Base-by-base conservation (phyloP, 192 early-diverging fungal species). In the Funneliformis mosseae region DNA sequence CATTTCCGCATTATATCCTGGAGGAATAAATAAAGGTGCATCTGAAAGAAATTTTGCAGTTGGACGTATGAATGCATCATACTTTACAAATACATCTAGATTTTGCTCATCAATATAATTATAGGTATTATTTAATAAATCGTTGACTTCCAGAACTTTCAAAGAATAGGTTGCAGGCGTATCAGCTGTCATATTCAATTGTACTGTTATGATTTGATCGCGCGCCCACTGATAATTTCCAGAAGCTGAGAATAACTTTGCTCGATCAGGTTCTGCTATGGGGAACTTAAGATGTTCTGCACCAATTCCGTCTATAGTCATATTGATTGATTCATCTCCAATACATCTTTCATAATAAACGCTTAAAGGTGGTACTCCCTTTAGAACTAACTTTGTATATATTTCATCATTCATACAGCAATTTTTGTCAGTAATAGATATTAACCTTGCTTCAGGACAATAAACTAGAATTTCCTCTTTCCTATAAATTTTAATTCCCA, bases 351-450 rank as follows among this genome's bases (percentile, higher is more conserved):
- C 75, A 77, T 85, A 85, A 12, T 79, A 64, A 0, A 88, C 80
- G 46, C 66, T 84, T 5, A 88, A 82, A 21, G 87, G 87, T 12
- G 87, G 87, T 3, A 88, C 83, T 75, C 87, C 87, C 10, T 75
- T 23, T 5, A 88, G 73, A 3, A 80, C 39, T 39, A 88, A 60
- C 10, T 83, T 61, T 4, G 84, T 45, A 23, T 72, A 38, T 33
- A 81, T 69, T 11, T 84, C 74, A 45, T 83, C 83, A n/a, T 84
- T 81, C 11, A 67, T 28, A 62, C 87, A 88, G 42, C 79, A 68
- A n/a, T 84, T 80, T 1, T 27, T 8, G 5, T 59, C n/a, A 64
- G 62, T 46, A n/a, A 71, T 48, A 14, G 78, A 50, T n/a, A 70
- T n/a, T n/a, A 84, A 83, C 4, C 63, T 64, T n/a, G 82, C 85